Evolutionary conservation across 352 stramenopile genomes (phyloP), one percentile per base, ranked within the genome.

Genomic region (Globisporangium recalcitrans): DNA sequence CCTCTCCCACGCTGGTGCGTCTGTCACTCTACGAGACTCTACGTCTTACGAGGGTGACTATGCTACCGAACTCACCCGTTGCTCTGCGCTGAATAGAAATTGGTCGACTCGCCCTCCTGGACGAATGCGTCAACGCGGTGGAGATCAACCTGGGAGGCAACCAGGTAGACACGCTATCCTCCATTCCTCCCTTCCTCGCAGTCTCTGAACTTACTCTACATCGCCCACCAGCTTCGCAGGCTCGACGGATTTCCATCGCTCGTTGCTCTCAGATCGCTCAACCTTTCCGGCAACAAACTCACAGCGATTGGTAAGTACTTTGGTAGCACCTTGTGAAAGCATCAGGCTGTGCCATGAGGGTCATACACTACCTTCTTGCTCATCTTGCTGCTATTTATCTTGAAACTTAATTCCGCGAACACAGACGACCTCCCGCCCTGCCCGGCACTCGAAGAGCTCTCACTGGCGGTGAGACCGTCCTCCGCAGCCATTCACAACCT

Each of bases 91-190:
- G 13, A 0, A 36, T 24, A 71, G 71, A 52, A 4, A 70, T 91
- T 4, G 36, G 58, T 8, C 69, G 58, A 10, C 62, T 90, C 24
- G 60, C 57, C 3, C 54, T 72, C 44, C 47, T 92, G 11, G 75
- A 82, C 13, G 66, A 64, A 4, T 92, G 83, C 46, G 60, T 76
- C 16, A 82, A 73, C 27, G 62, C 84, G 5, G 59, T 86, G 4
- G 73, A 89, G 56, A 77, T 92, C 59, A 84, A 81, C 29, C 62
- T 92, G 19, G 52, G 64, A 4, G 57, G 71, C 54, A 92, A 92
- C 21, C 54, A 82, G 63, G 80, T 91, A 54, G 19, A 22, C 48
- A 10, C 22, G n/a, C n/a, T n/a, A n/a, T n/a, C n/a, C n/a, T n/a
- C n/a, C n/a, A n/a, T n/a, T n/a, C n/a, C n/a, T n/a, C n/a, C n/a